Evolutionary conservation across 805 yeast species (phyloP), one percentile per base, ranked within the genome.

Genomic region (Lipomyces oligophaga): DNA sequence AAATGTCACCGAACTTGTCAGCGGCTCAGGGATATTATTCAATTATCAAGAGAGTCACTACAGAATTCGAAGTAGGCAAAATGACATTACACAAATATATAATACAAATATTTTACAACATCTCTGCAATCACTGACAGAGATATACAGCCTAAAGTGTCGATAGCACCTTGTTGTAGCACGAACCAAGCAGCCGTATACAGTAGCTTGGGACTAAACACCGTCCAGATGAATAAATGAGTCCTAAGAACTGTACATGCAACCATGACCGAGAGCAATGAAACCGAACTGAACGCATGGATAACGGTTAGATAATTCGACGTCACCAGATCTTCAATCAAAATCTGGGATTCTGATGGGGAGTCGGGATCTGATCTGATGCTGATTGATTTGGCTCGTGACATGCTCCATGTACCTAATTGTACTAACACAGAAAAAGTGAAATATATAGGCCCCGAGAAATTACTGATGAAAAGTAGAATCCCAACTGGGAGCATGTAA

Each of bases 201-300:
- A 94, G 73, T 3, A 93, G 64, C 60, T 89, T 90, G 1, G 98
- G 98, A 41, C 95, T 85, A 68, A 93, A 93, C 5, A 93, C 98
- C 1, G 97, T 89, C 98, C 98, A 93, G 7, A 93, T 84, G 63
- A 93, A 93, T 46, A 93, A 70, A 64, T 93, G 98, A 60, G 81
- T 84, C 57, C 95, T 73, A 57, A 89, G 72, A 18, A 76, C 70
- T 41, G 75, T 73, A 63, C 97, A 93, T 11, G 96, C 82, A 0
- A 70, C 67, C 34, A 85, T 62, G 41, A 87, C 73, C 35, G 76
- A 75, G 2, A 77, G 58, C 1, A 85, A 82, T 7, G 80, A 69
- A 1, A 81, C 54, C 1, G 82, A 68, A 62, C 83, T 84, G 59
- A 81, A 84, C 1, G 74, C 60, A 27, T 79, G 64, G 18, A 67